Evolutionary conservation across 148 eudicot genomes (phyloP), one percentile per base, ranked within the genome.

Genomic region (Nepenthes mirabilis): DNA sequence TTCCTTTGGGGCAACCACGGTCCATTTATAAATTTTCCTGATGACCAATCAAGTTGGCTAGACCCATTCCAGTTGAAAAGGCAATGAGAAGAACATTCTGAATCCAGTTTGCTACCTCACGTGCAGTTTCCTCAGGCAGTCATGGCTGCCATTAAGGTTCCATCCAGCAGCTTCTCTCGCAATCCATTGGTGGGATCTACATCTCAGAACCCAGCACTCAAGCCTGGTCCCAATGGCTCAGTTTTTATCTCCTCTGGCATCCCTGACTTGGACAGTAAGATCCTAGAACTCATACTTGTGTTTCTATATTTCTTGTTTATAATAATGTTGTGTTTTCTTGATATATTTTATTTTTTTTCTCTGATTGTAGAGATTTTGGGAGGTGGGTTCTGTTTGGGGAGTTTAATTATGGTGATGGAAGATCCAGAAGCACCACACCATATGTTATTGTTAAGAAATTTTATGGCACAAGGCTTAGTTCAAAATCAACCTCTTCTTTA

Each of bases 341-440:
- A 4, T 63, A 11, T 52, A 14, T 35, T 70, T 32, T 32, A 5
- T 33, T 62, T 23, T 23, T 23, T 57, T 34, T 33, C 61, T 35
- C 35, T 56, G 5, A 43, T 50, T 48, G 9, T 32, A 93, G 98
- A 80, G 68, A 93, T 93, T 65, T 75, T 93, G 69, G 98, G 96
- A 23, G 98, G 98, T 77, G 98, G 96, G 49, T 88, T 82, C 52
- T 67, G 82, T 62, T 71, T 93, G 74, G 96, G 98, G 58, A 86
- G 98, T 73, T 73, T 93, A 40, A 72, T 93, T 56, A 79, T 93
- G 94, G 77, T 93, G 57, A 93, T 93, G 91, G 98, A 93, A 74
- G 98, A 93, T 72, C 68, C 83, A 11, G 96, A 93, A 80, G 98
- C 96, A 52, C 98, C 98, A 35, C 98, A 93, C 74, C 96, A 88